Conservation (phyloP, 345 rosid genomes). For the Brassica nigra region DNA sequence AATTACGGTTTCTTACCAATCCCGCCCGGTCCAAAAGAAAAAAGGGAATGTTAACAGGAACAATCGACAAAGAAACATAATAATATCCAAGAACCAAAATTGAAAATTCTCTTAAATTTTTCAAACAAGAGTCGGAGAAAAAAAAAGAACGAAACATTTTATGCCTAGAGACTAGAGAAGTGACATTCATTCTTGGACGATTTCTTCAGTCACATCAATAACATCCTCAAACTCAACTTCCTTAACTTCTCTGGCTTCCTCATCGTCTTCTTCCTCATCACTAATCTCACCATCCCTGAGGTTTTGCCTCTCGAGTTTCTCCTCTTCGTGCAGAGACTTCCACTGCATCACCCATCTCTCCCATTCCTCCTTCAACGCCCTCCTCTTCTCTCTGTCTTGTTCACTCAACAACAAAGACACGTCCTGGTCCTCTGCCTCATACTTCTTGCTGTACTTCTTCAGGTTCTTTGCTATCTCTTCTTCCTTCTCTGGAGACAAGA, state of each 20-base stretch:
- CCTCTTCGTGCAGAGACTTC: constrained; percentile 67
- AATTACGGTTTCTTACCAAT: neutral
- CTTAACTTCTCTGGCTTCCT: constrained; percentile 70
- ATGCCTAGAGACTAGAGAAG: neutral
- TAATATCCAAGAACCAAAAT: neutral
- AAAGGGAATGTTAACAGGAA: neutral
- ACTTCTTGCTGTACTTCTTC: constrained; percentile 90
- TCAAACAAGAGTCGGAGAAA: neutral
- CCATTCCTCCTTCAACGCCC: constrained; percentile 88
- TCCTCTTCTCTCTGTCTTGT: constrained; percentile 89
- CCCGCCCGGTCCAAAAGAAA: neutral
- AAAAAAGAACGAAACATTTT: neutral
- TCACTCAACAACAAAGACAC: constrained; percentile 78
- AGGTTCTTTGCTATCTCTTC: constrained; percentile 89
- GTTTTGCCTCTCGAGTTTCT: constrained; percentile 60
- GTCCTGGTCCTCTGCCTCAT: constrained; percentile 92
- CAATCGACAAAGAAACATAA: neutral
- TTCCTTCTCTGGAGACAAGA: constrained; percentile 82
- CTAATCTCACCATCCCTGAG: constrained; percentile 84
- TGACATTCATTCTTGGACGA: constrained; percentile 25
- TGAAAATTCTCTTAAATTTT: neutral
- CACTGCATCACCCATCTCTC: constrained; percentile 72
- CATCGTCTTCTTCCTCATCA: constrained; percentile 85
- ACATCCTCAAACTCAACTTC: constrained; percentile 57
- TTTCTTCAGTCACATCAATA: constrained; percentile 47